Base-by-base conservation (phyloP, 805 yeast genomes). In the Cyberlindnera mycetangii region DNA sequence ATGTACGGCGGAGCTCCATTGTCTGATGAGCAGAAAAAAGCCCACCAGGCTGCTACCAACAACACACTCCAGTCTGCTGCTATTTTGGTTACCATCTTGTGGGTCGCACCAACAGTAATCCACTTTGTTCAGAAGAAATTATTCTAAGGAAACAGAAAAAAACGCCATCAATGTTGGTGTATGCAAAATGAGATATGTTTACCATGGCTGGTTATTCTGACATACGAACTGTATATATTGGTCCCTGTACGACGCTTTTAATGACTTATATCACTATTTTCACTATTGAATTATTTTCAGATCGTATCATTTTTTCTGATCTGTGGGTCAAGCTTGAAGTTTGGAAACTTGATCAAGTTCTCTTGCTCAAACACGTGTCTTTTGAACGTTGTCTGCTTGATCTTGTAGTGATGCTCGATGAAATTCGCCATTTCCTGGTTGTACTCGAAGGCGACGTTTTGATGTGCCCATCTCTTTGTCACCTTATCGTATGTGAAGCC, bases 1-100 rank as follows among this genome's bases (percentile, higher is more conserved):
- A 71, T 71, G 76, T 71, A 69, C 59, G 76, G 75, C 39, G 66
- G 74, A 53, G 72, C 81, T 53, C 83, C 78, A 58, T 70, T 71
- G 53, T 69, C 76, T 54, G 88, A 82, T 59, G 86, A 81, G 56
- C 82, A 81, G 65, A 82, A 78, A 70, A 81, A 75, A 60, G 61
- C 74, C 45, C 89, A 82, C 61, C 82, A 83, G 65, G 73, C 76
- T 58, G 75, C 73, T 54, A 79, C 87, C 42, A 69, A 72, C 57
- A 71, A 73, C 50, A 83, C 87, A 39, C 65, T 85, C 54, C 69
- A 68, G 54, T 68, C 73, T 37, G 87, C 90, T 19, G 81, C 79
- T 37, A 64, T 74, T 52, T 67, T 83, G 48, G 87, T 88, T 39
- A 77, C 81, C 49, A 79, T 81, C 18, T 72, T 85, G 58, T 85